These are phyloP conservation scores for Margaritispora aquatica DNA, from an alignment of 495 filamentous ascomycete species.

Conservation along the genomic window DNA sequence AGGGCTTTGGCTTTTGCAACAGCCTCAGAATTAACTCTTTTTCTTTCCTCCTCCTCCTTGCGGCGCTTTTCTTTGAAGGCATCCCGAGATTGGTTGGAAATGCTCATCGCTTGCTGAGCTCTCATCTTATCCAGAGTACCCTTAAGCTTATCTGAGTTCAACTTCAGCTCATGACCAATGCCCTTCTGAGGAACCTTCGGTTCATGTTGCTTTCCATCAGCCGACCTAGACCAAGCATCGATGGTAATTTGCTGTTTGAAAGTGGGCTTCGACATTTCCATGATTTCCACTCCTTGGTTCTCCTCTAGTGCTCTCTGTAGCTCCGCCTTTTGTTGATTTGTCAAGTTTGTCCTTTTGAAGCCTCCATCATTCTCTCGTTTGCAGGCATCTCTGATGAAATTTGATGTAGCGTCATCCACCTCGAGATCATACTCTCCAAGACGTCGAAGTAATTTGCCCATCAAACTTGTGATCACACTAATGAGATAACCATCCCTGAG, in stretches of 20 bases:
- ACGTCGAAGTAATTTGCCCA: conserved; percentile 64
- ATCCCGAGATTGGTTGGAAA: conserved; percentile 19
- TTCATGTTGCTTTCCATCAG: conserved; percentile 16
- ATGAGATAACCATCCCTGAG: conserved; percentile 80
- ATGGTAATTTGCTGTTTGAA: conserved; percentile 56
- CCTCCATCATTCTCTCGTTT: conserved; percentile 10
- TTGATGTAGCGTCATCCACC: conserved; percentile 52
- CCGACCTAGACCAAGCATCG: conserved; percentile 37
- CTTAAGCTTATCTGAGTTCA: conserved; percentile 27
- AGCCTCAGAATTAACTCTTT: conserved; percentile 60
- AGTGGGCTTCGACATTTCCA: conserved; percentile 31
- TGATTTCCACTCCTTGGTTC: conserved; percentile 51
- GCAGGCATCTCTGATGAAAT: conserved; percentile 48
- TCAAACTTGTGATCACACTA: conserved; percentile 56
- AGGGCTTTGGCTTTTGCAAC: conserved; percentile 60
- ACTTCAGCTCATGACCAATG: conserved; percentile 21
- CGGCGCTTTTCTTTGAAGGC: conserved; percentile 63
- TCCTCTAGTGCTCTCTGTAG: conserved; percentile 72
- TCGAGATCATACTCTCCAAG: conserved; percentile 64
- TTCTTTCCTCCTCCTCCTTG: conserved; percentile 67
- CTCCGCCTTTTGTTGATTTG: conserved; percentile 71
- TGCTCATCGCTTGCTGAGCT: conserved; percentile 26
- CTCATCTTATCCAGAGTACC: conserved; percentile 33
- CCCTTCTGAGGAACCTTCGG: conserved; percentile 12
- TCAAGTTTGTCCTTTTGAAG: conserved; percentile 63